A percentile compares a stretch with the other conserved stretches of the same genome.
Evolutionary conservation across 2,329 filamentous ascomycete species (phyloP).

Genomic region (Ophiocordyceps camponoti-leonardi): DNA sequence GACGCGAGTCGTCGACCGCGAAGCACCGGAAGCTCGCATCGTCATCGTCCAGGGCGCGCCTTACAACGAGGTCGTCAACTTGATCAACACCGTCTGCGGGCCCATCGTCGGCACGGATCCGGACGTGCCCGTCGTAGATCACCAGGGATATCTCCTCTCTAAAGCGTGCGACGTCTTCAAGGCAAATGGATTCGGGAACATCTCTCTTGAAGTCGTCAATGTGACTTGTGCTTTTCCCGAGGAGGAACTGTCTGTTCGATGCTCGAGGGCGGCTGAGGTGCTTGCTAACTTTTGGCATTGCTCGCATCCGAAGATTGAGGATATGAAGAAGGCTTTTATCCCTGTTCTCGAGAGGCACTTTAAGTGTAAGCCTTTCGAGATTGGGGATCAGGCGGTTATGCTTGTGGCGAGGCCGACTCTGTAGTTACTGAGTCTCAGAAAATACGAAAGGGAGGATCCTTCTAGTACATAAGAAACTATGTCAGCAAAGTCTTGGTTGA

Average conservation of each 20-base stretch:
- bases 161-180: background rate
- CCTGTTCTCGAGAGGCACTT: constrained; percentile 1
- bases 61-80: constrained; percentile 1
- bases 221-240: constrained; percentile 1
- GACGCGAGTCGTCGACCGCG: constrained; percentile 1
- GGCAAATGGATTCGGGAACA: background rate
- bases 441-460: too few relatives aligned
- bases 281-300: constrained; percentile 1
- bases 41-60: constrained; percentile 2
- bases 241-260: background rate
- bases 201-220: background rate
- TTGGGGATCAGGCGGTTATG: constrained; percentile 1
- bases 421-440: background rate
- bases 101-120: background rate
- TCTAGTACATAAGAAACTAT: too few relatives aligned
- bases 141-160: background rate
- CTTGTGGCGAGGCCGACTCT: background rate
- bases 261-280: constrained; percentile 1
- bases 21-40: constrained; percentile 1
- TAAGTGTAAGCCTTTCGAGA: background rate
- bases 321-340: constrained; percentile 1
- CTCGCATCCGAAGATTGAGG: background rate
- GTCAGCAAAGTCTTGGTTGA: too few relatives aligned
- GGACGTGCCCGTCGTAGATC: background rate
- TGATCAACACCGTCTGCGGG: constrained; percentile 2